Percentiles rank a stretch among this genome's conserved stretches.
phyloP scores from a whole-genome alignment of 2,329 filamentous ascomycete species.

The Mollisia scopiformis region DNA sequence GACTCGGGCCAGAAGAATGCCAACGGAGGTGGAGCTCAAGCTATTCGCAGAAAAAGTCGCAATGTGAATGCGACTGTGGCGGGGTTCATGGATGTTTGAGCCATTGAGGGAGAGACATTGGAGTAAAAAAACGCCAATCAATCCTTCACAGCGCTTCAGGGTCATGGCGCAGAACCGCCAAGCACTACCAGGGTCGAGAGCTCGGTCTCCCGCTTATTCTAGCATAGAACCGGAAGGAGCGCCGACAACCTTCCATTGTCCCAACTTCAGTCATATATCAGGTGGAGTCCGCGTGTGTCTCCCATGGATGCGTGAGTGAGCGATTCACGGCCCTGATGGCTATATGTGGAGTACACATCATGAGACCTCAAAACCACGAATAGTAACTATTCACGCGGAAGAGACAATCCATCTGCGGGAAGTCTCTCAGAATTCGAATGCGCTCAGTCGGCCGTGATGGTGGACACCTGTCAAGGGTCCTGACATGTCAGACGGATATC shows the following conservation, averaged over 20 bases:
- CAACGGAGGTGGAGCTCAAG: too few species aligned
- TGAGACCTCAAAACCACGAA: not conserved
- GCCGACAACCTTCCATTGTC: not conserved
- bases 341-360: not conserved
- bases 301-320: not conserved
- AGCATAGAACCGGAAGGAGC: not conserved
- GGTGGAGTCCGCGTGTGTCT: not conserved
- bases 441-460: not conserved
- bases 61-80: not conserved
- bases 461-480: not conserved
- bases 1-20: too few species aligned
- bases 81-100: too few species aligned
- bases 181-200: not conserved
- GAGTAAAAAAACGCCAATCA: too few species aligned
- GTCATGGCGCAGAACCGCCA: too few species aligned
- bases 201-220: not conserved
- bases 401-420: not conserved
- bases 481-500: not conserved
- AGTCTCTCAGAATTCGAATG: not conserved
- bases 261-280: slow-evolving; percentile 1
- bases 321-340: not conserved
- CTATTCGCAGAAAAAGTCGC: too few species aligned
- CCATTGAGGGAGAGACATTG: too few species aligned
- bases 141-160: too few species aligned
- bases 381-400: not conserved